A percentile compares a stretch with the other conserved stretches of the same genome.
Conservation (phyloP, 2,329 filamentous ascomycete genomes). For the Colletotrichum cordylinicola region DNA sequence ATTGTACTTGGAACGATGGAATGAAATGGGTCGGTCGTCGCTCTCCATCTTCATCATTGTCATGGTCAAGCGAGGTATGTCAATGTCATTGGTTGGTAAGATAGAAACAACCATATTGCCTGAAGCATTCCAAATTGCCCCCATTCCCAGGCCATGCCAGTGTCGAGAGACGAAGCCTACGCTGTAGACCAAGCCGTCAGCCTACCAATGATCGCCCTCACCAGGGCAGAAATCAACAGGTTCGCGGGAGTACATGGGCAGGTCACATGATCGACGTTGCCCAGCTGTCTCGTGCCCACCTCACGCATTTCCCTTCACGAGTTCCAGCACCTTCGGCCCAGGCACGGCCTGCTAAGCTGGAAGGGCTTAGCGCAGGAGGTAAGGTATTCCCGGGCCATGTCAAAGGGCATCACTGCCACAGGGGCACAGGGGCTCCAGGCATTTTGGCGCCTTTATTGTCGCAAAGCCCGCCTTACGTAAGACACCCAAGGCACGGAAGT, state of each 20-base stretch:
- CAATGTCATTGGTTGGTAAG: background rate
- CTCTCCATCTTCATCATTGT: no score
- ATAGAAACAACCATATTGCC: background rate
- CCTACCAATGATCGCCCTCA: no score
- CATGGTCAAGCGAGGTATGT: no score
- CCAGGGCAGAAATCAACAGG: no score
- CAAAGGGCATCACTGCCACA: background rate
- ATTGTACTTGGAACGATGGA: no score
- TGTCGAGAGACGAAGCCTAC: no score
- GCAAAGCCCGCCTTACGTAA: background rate
- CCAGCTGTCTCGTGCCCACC: background rate
- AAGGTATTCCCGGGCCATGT: background rate
- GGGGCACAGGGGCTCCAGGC: background rate
- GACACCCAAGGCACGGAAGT: background rate
- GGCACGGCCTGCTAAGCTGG: background rate
- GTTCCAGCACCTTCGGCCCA: conserved; percentile 5
- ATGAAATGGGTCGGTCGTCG: no score
- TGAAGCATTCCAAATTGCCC: background rate
- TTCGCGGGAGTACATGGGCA: no score
- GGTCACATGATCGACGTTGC: no score
- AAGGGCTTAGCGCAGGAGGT: background rate
- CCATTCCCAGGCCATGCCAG: background rate
- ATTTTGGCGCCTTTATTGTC: background rate
- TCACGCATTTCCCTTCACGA: no score
- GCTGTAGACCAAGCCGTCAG: no score